Evolutionary conservation across 2,329 filamentous ascomycete species (phyloP), one percentile per base, ranked within the genome.

Genomic region (Amesomyces nigricolor): DNA sequence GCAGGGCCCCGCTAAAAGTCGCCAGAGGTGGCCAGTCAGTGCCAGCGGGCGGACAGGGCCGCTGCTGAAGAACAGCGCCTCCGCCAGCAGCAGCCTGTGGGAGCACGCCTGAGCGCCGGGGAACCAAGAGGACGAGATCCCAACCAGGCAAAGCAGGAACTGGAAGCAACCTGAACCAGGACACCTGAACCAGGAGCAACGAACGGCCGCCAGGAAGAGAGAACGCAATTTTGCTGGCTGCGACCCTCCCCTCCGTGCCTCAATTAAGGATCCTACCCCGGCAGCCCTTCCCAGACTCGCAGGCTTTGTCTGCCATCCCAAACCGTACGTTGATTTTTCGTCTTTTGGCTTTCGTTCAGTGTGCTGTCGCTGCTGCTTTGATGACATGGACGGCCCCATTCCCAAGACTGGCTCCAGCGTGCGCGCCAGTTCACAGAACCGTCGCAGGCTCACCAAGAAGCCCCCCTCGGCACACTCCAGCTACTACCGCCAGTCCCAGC

Each of bases 401-500:
- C 62, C 58, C 37, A 58, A 55, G 53, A 56, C 46, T 51, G 49
- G 57, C 53, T 56, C 49, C 51, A 57, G 73, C 72, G 71, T 72
- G 71, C 71, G 72, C 72, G 72, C 72, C 71, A 72, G 65, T 65
- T 77, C 75, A 58, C 75, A 79, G 62, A 9, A 35, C 32, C 81
- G 83, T 71, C 80, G 81, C 71, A 77, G 73, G 68, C 79, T 86
- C 62, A 79, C 80, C 67, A 86, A 86, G 75, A 83, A 82, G 69
- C 80, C 80, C 55, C 71, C 78, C 48, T 72, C 73, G 43, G 38
- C 53, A 60, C 63, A 39, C 72, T 76, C 62, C 72, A 75, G 60
- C 74, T 35, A 78, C 32, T 38, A 50, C 17, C 66, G 73, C 72
- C 62, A 73, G 32, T 35, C 32, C 76, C 60, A 77, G 72, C 45